Evolutionary conservation across 2,329 filamentous ascomycete genomes (phyloP), one percentile per base, ranked within the genome.

Genomic region (Claviceps sp.): DNA sequence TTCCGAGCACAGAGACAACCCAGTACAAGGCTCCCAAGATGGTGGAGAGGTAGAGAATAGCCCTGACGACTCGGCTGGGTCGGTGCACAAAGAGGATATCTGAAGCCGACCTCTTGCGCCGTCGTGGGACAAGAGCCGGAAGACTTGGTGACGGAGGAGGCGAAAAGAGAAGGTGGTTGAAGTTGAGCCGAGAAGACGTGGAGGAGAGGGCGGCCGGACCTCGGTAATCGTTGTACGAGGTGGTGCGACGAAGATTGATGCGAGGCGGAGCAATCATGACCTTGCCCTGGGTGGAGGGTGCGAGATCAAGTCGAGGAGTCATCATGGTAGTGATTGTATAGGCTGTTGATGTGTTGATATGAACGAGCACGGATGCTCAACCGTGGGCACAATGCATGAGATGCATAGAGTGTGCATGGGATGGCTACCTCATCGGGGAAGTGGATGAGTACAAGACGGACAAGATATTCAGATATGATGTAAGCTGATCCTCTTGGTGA

Each of bases 131-230:
- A 50, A 86, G 73, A 14, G 79, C 81, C 13, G 84, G 86, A 48
- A 89, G 76, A 56, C 79, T 79, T 2, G 84, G 85, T 2, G 83
- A 91, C 4, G 84, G 83, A 26, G 84, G 86, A 1, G 75, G 75
- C 26, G 79, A 82, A 65, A 80, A 82, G 58, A 83, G 70, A 41
- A 86, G 74, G 56, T 86, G 79, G 60, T 82, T 82, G 67, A 85
- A 82, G 65, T 70, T 79, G 66, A 83, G 83, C 47, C 78, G 71
- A 18, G 80, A 81, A 37, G 75, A 83, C 26, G 74, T 83, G 48
- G 78, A 78, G 24, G 78, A 83, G 9, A 78, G 61, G 6, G 77
- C 75, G 1, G 37, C 50, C 38, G 48, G 20, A 38, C 71, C 61
- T 66, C 65, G 75, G 58, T 73, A 74, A 58, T 73, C 64, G 54